Conservation (phyloP, 768 basidiomycete genomes). For the Rhizopogon roseolus region DNA sequence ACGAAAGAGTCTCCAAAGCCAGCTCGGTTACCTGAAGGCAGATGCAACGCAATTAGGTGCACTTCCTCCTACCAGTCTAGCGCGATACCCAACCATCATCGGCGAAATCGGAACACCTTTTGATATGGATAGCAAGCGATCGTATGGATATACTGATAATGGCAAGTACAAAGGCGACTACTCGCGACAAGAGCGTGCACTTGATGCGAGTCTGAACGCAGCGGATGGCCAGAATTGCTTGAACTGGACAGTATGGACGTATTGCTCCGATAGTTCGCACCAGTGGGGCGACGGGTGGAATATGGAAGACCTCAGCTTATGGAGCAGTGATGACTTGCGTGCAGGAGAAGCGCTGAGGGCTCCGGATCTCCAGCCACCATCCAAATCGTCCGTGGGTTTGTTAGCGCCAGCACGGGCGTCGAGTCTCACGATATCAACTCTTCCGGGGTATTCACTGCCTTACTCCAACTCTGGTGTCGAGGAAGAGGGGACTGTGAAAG, state of each 20-base stretch:
- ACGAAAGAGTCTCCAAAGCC: slow-evolving; percentile 73
- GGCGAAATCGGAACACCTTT: slow-evolving; percentile 96
- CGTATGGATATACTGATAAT: slow-evolving; percentile 75
- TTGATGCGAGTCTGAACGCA: slow-evolving; percentile 79
- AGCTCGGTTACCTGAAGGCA: slow-evolving; percentile 71
- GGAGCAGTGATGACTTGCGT: slow-evolving; percentile 70
- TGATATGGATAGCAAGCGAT: slow-evolving; percentile 84
- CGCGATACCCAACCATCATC: slow-evolving; percentile 77
- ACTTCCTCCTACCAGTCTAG: background rate
- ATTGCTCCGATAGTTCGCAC: slow-evolving; percentile 77
- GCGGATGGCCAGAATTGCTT: slow-evolving; percentile 72
- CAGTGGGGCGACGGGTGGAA: slow-evolving; percentile 97
- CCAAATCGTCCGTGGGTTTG: background rate
- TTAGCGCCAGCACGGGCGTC: slow-evolving; percentile 12
- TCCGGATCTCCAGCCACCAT: background rate
- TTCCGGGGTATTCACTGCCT: slow-evolving; percentile 12
- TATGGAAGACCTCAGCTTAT: slow-evolving; percentile 89
- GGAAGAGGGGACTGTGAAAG: background rate
- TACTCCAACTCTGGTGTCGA: slow-evolving; percentile 5
- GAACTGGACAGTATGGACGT: slow-evolving; percentile 87
- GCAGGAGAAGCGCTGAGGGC: slow-evolving; percentile 2
- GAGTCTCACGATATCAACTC: slow-evolving; percentile 14
- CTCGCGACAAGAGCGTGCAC: slow-evolving; percentile 70
- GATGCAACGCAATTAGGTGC: slow-evolving; percentile 64
- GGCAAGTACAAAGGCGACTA: slow-evolving; percentile 75